Evolutionary conservation across 257 asterid species (phyloP).

Genomic region (Ocimum tenuiflorum): DNA sequence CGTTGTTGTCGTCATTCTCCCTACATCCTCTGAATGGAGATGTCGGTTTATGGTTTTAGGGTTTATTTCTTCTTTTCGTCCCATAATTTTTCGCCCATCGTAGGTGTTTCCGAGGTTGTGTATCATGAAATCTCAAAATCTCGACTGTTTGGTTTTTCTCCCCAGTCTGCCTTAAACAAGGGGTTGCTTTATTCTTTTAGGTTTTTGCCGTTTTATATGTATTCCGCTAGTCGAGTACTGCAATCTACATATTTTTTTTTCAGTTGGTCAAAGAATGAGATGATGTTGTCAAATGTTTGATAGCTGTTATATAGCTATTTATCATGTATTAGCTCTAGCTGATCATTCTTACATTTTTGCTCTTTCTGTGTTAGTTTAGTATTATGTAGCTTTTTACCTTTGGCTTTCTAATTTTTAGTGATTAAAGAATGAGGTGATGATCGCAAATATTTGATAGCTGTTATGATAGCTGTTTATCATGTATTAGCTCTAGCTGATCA

Average conservation of each 20-base stretch:
- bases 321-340: constrained; percentile 58
- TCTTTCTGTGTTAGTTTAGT: no score
- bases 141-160: background rate
- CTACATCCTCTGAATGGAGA: background rate
- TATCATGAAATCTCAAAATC: background rate
- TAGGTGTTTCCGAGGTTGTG: background rate
- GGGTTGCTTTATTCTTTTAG: background rate
- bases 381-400: no score
- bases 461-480: constrained; percentile 43
- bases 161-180: no score
- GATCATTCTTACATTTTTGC: no score
- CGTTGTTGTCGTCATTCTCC: background rate
- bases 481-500: constrained; percentile 49
- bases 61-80: background rate
- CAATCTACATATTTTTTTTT: background rate
- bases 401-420: background rate
- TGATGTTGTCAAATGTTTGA: constrained; percentile 31
- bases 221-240: background rate
- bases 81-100: background rate
- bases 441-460: constrained; percentile 29
- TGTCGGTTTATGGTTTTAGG: background rate
- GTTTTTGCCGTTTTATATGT: background rate
- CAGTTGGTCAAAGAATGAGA: constrained; percentile 18
- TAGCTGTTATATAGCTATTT: constrained; percentile 40
- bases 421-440: constrained; percentile 31